Evolutionary conservation across 2,329 filamentous ascomycete species (phyloP), one percentile per base, ranked within the genome.

Genomic region (Ophiostoma sp.): DNA sequence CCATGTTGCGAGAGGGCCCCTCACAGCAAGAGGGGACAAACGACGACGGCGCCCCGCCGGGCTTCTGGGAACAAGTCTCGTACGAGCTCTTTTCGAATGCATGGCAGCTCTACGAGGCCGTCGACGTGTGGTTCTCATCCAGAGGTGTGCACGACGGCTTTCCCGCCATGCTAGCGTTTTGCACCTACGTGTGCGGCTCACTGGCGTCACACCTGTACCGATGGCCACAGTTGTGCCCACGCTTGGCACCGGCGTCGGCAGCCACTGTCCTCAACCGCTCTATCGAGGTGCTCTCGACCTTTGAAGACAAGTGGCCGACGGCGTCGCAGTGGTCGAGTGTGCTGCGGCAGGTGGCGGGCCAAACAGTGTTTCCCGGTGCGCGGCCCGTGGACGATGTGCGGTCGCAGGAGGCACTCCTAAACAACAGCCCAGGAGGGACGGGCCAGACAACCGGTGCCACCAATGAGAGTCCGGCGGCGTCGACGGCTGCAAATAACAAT

Each of bases 271-370:
- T 71, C 4, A 8, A 48, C 36, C 69, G 69, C 3, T 71, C 52
- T 4, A 71, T 71, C 22, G 69, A 71, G 17, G 69, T 71, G n/a
- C 39, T 71, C 22, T 61, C 69, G 3, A 71, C 69, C 2, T 71
- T 71, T 63, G 69, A 61, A 28, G 69, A 71, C 69, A 71, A 71
- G 55, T 71, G 69, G 69, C 69, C 69, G 7, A 71, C 69, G 8
- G 69, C 69, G 3, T 71, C 69, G 52, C 69, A 61, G 22, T 71
- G 69, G 69, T 28, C 69, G n/a, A 61, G 69, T 33, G 55, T 71
- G 6, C 69, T 71, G 33, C 69, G 69, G 50, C 69, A 71, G 42
- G 69, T 63, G 6, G 69, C 69, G 33, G 69, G 55, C 55, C 52
- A 63, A 36, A 22, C 69, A 1, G 69, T 71, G 39, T 31, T 31